A percentile compares a stretch with the other conserved stretches of the same genome.
Conservation (phyloP, 306 rosid genomes). For the Inga laurina region DNA sequence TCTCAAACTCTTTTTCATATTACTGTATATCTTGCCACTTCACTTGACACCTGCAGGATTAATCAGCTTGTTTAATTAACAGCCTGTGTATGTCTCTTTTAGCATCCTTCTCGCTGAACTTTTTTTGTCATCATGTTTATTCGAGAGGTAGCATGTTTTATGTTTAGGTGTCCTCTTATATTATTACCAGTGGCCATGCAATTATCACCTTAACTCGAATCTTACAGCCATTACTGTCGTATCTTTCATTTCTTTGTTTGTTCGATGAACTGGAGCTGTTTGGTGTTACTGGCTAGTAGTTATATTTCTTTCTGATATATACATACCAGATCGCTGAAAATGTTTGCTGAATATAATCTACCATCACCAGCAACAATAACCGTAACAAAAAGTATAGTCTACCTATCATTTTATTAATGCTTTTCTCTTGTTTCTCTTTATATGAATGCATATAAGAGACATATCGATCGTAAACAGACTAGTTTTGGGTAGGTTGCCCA, state of each 20-base stretch:
- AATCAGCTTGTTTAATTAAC: too few species aligned
- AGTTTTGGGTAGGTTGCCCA: background rate
- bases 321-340: background rate
- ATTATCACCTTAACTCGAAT: constrained; percentile 4
- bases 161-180: constrained; percentile 19
- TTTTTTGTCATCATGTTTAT: background rate
- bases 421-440: background rate
- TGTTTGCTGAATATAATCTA: background rate
- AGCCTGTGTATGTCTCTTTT: background rate
- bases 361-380: background rate
- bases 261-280: background rate
- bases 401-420: background rate
- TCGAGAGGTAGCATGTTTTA: constrained; percentile 21
- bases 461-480: background rate
- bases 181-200: constrained; percentile 15
- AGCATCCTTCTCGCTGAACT: background rate
- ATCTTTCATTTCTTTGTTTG: background rate
- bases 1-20: background rate
- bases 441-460: background rate
- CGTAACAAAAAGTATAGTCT: background rate
- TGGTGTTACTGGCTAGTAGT: background rate
- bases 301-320: constrained; percentile 10
- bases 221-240: background rate
- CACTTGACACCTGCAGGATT: background rate
- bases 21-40: background rate